Evolutionary conservation across 129 eudicot genomes (phyloP).

Genomic region (Silybum marianum): DNA sequence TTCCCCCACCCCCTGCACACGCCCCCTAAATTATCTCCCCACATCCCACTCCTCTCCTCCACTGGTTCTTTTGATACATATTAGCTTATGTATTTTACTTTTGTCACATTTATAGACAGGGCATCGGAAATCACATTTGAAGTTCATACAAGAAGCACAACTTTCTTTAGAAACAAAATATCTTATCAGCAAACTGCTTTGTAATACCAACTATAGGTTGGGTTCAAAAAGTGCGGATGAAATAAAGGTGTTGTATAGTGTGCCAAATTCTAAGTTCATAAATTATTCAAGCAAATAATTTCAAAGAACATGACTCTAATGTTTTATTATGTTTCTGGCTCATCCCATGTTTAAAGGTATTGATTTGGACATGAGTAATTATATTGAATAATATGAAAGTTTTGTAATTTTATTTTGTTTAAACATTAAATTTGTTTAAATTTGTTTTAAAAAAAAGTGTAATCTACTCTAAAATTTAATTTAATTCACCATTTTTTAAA

Average conservation of each 20-base stretch:
- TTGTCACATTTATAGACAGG: slow-evolving; percentile 54
- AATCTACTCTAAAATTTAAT: no score
- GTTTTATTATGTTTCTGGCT: slow-evolving; percentile 42
- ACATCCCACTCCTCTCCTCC: no score
- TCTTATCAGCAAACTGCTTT: slow-evolving; percentile 53
- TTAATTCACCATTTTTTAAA: no score
- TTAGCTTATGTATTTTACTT: neutral
- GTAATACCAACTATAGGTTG: no score
- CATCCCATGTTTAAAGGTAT: slow-evolving; percentile 89
- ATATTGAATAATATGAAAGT: slow-evolving; percentile 41
- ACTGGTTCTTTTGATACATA: neutral
- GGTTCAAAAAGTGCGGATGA: slow-evolving; percentile 46
- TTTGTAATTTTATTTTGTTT: no score
- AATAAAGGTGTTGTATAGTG: slow-evolving; percentile 77
- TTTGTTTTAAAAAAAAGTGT: no score
- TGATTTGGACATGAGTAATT: slow-evolving; percentile 81
- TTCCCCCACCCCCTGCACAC: no score
- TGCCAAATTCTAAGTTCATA: slow-evolving; percentile 35
- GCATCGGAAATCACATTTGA: slow-evolving; percentile 84
- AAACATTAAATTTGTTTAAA: no score
- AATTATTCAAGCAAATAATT: neutral
- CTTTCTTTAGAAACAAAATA: slow-evolving; percentile 78
- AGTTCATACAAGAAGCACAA: slow-evolving; percentile 86
- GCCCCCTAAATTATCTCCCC: no score
- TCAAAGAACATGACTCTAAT: neutral